These are phyloP conservation scores for Haplosporangium gracile DNA, from an alignment of 192 early-diverging fungal genomes.

Conservation along the genomic window DNA sequence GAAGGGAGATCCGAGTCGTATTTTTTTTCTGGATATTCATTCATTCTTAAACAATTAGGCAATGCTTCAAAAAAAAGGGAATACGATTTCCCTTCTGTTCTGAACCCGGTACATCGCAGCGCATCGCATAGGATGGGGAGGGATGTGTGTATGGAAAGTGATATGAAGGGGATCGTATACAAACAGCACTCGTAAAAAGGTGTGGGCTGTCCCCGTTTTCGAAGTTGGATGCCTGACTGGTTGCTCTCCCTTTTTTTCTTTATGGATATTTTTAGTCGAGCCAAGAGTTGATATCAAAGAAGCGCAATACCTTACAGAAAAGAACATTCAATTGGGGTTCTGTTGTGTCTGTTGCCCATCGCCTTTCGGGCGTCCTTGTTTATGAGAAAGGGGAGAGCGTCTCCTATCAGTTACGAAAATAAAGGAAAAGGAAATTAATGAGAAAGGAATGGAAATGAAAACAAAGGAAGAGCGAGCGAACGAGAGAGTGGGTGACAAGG, in stretches of 20 bases:
- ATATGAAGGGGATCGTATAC: not conserved
- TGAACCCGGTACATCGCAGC: not conserved
- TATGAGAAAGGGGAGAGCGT: not conserved
- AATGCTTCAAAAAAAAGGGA: not conserved
- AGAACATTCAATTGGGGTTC: not conserved
- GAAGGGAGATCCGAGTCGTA: not conserved
- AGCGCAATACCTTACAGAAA: not conserved
- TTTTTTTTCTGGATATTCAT: not conserved
- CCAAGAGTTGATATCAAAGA: not conserved
- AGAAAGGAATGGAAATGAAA: not conserved
- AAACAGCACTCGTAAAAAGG: not conserved
- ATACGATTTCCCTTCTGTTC: not conserved
- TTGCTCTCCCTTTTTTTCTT: not conserved
- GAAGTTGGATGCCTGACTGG: not conserved
- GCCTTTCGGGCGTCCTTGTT: not conserved
- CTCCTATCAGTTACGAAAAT: not conserved
- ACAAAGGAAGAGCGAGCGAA: not conserved
- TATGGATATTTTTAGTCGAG: not conserved
- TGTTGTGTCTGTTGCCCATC: too few species aligned
- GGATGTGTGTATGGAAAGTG: not conserved
- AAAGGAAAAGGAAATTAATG: not conserved
- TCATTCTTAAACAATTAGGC: not conserved
- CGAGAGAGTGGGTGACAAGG: not conserved
- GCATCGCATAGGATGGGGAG: not conserved
- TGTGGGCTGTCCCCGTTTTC: not conserved